These are phyloP conservation scores for Monosporascus sp. DNA, from an alignment of 2,329 filamentous ascomycete genomes.

Conservation along the genomic window DNA sequence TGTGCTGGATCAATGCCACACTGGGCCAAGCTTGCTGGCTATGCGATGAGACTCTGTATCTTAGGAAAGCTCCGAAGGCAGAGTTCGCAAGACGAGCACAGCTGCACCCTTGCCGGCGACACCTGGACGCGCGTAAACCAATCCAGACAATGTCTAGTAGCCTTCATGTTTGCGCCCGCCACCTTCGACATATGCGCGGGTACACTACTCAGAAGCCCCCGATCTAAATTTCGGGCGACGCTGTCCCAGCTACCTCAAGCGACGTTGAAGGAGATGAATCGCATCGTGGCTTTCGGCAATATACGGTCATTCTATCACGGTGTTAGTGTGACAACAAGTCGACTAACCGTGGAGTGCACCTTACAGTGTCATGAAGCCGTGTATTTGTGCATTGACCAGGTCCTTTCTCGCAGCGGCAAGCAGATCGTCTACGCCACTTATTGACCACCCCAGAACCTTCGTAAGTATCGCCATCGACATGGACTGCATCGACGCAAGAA, in stretches of 20 bases:
- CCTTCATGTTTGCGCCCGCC: no score
- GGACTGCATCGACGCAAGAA: neutral
- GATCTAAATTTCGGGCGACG: neutral
- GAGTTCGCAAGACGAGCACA: no score
- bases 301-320: conserved; percentile 20
- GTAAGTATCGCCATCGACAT: neutral
- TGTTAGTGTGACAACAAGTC: conserved; percentile 1
- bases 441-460: conserved; percentile 17
- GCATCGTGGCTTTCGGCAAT: conserved; percentile 20
- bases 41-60: no score
- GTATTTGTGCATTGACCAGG: conserved; percentile 20
- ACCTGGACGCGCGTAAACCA: no score
- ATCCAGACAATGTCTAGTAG: no score
- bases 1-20: no score
- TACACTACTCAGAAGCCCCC: neutral
- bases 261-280: conserved; percentile 11
- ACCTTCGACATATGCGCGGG: no score
- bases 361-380: conserved; percentile 25
- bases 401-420: conserved; percentile 17
- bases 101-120: no score
- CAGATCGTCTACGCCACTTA: conserved; percentile 15
- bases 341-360: neutral
- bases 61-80: no score
- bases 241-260: neutral
- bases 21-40: no score